A percentile compares a stretch with the other conserved stretches of the same genome.
phyloP scores from a whole-genome alignment of 176 grass and related monocot genomes.

The Poa pratensis region DNA sequence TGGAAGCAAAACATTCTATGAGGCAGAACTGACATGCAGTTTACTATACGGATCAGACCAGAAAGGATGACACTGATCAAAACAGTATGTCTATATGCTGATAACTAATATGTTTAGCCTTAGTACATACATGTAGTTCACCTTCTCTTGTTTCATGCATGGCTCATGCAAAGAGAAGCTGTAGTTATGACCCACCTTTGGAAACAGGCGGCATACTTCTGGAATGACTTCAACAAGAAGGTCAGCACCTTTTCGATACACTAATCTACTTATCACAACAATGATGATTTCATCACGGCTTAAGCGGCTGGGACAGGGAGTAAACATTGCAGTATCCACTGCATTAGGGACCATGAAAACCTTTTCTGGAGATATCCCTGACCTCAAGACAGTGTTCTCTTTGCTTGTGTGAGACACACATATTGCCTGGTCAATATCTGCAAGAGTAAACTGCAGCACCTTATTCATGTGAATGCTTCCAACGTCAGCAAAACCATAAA shows the following conservation, averaged over 20 bases:
- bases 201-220: conserved; percentile 83
- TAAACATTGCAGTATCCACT: conserved; percentile 98
- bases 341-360: conserved; percentile 98
- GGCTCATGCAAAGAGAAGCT: conserved; percentile 5
- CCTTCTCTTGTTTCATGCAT: neutral
- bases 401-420: conserved; percentile 97
- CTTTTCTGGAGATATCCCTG: conserved; percentile 79
- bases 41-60: conserved; percentile 31
- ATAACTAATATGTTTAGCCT: neutral
- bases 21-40: neutral
- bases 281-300: conserved; percentile 86
- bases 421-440: conserved; percentile 94
- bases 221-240: conserved; percentile 98
- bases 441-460: conserved; percentile 94
- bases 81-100: conserved; percentile 9
- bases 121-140: neutral
- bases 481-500: conserved; percentile 91
- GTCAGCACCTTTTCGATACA: conserved; percentile 93
- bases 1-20: neutral
- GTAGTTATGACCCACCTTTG: conserved; percentile 69
- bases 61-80: conserved; percentile 28
- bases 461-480: conserved; percentile 99
- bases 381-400: conserved; percentile 94
- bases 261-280: conserved; percentile 91
- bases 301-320: conserved; percentile 59